These are phyloP conservation scores for Exserohilum rostratum DNA, from an alignment of 2,329 filamentous ascomycete genomes.

Conservation along the genomic window DNA sequence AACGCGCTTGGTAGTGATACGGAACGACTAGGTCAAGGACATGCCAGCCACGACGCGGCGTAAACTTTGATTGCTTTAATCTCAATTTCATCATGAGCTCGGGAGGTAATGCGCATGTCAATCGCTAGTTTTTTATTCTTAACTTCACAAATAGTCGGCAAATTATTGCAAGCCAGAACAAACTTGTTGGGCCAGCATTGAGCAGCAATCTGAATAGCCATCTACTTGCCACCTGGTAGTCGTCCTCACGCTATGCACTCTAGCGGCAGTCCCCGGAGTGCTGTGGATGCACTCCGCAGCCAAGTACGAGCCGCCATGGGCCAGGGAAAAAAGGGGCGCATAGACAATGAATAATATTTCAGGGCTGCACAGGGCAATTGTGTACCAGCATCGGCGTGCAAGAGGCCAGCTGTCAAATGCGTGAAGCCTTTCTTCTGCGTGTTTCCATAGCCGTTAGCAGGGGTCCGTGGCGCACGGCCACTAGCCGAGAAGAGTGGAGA, in stretches of 20 bases:
- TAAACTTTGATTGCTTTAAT: neutral
- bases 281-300: constrained; percentile 2
- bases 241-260: neutral
- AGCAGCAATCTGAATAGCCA: neutral
- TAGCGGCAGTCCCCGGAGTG: neutral
- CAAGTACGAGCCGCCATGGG: neutral
- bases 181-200: neutral
- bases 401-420: constrained; percentile 32
- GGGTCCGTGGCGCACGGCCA: constrained; percentile 13
- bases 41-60: neutral
- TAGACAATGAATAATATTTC: neutral
- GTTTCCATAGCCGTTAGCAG: constrained; percentile 16
- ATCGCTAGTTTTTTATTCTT: no score
- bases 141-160: no score
- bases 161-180: no score
- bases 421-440: constrained; percentile 22
- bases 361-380: neutral
- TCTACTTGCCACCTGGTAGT: neutral
- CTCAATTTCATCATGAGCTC: neutral
- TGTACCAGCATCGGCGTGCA: neutral
- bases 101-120: neutral
- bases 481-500: constrained; percentile 16
- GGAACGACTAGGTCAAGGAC: neutral
- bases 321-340: neutral
- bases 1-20: neutral